These are phyloP conservation scores for Neurospora sp. DNA, from an alignment of 495 filamentous ascomycete species.

Conservation along the genomic window DNA sequence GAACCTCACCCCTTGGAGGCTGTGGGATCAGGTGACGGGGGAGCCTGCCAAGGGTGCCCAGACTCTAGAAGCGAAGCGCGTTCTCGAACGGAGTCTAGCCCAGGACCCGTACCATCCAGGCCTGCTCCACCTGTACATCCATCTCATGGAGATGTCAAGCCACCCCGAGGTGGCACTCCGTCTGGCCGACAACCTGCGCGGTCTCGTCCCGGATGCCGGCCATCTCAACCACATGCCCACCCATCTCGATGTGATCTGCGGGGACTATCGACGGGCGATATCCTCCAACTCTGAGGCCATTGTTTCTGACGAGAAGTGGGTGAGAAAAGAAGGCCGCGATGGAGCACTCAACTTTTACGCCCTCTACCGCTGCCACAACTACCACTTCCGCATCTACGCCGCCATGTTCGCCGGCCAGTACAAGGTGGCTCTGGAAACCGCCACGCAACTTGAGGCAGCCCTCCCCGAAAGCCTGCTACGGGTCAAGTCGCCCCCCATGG, in stretches of 20 bases:
- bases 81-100: constrained; percentile 44
- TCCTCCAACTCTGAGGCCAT: constrained; percentile 54
- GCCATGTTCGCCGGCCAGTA: constrained; percentile 60
- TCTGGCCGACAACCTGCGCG: constrained; percentile 48
- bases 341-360: constrained; percentile 54
- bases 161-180: constrained; percentile 48
- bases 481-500: constrained; percentile 55
- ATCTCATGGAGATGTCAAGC: constrained; percentile 63
- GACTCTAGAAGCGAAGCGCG: constrained; percentile 45
- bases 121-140: constrained; percentile 59
- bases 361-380: constrained; percentile 55
- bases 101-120: constrained; percentile 47
- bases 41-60: constrained; percentile 41
- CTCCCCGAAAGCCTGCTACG: constrained; percentile 51
- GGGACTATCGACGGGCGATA: constrained; percentile 53
- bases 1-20: constrained; percentile 57
- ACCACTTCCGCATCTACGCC: constrained; percentile 59
- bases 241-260: constrained; percentile 56
- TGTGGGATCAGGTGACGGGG: constrained; percentile 54
- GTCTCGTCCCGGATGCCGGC: constrained; percentile 53
- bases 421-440: constrained; percentile 45
- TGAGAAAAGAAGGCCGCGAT: constrained; percentile 23
- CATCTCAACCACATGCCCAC: constrained; percentile 67
- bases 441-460: constrained; percentile 36
- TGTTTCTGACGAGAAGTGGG: constrained; percentile 48